Conservation (phyloP, 1,139 yeast genomes). For the Debaryomyces udenii region DNA sequence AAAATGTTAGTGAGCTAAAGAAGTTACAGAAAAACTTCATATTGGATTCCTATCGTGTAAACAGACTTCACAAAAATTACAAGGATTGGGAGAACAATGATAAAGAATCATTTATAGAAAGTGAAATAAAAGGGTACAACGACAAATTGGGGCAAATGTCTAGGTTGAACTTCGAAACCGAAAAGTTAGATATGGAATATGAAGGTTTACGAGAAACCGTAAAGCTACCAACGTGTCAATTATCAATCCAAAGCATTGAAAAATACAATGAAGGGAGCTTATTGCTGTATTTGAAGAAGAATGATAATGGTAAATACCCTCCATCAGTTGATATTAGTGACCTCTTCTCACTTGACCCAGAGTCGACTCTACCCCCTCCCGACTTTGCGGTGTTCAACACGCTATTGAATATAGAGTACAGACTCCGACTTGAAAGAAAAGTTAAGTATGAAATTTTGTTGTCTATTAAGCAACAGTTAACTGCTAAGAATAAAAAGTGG, state of each 20-base stretch:
- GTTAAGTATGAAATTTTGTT: conserved; percentile 41
- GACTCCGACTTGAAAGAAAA: conserved; percentile 35
- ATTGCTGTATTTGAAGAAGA: conserved; percentile 19
- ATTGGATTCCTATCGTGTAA: conserved; percentile 40
- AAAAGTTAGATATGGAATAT: conserved; percentile 24
- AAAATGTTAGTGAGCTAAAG: conserved; percentile 8
- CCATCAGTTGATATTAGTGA: conserved; percentile 22
- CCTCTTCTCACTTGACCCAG: conserved; percentile 33
- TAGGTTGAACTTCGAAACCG: conserved; percentile 30
- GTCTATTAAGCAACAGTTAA: conserved; percentile 35
- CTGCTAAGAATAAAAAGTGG: conserved; percentile 44
- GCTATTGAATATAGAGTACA: conserved; percentile 39
- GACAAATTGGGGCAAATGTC: conserved; percentile 33
- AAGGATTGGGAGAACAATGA: conserved; percentile 34
- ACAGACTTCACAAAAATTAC: conserved; percentile 33
- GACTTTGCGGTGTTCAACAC: conserved; percentile 32
- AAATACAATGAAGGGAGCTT: conserved; percentile 26
- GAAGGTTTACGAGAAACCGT: conserved; percentile 29
- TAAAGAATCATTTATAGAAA: conserved; percentile 24
- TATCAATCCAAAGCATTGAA: conserved; percentile 35
- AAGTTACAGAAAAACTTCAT: conserved; percentile 27
- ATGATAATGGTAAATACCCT: conserved; percentile 20
- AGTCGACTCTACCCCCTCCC: conserved; percentile 31
- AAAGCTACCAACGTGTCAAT: conserved; percentile 31
- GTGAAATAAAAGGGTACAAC: conserved; percentile 35